Base-by-base conservation (phyloP, 305 asterid genomes). In the Fraxinus greggii region DNA sequence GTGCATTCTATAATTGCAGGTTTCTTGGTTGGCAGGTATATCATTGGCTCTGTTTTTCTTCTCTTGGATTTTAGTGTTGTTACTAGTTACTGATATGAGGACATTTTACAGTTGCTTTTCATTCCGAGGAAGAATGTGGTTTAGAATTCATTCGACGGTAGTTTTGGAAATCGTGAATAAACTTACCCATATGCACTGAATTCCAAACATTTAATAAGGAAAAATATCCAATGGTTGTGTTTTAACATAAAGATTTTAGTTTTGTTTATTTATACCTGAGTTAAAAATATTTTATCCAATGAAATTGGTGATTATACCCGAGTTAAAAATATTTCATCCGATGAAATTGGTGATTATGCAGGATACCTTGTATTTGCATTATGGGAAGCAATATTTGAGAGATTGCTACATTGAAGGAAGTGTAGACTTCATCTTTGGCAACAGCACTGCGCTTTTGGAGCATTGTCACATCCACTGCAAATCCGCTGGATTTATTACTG, bases 351-450 rank as follows among this genome's bases (percentile, higher is more conserved):
- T 63, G 28, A 56, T 26, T 76, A 56, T 88, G 87, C 93, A 96
- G 99, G 98, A 96, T 82, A 96, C 99, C 0, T 73, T 96, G 87
- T 96, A 94, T 86, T 86, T 96, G 90, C 99, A 96, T 82, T 81
- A 92, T 8, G 99, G 99, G 81, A 96, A 92, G 81, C 98, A 93
- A 61, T 96, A 94, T 84, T 83, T 96, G 84, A 89, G 91, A 83
- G 97, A 96, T 88, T 96, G 99, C 89, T 94, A 96, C 78, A 81
- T 96, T 61, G 99, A 96, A 89, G 99, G 99, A 82, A 94, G 98
- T 42, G 97, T 93, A 35, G 98, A 96, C 89, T 94, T 96, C 92
- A 94, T 96, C 79, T 96, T 96, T 80, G 99, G 99, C 21, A 96
- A 96, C 82, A 94, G 98, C 94, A 96, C 99, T 32, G 97, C 98